Conservation (phyloP, 768 basidiomycete genomes). For the Fibroporia radiculosa region DNA sequence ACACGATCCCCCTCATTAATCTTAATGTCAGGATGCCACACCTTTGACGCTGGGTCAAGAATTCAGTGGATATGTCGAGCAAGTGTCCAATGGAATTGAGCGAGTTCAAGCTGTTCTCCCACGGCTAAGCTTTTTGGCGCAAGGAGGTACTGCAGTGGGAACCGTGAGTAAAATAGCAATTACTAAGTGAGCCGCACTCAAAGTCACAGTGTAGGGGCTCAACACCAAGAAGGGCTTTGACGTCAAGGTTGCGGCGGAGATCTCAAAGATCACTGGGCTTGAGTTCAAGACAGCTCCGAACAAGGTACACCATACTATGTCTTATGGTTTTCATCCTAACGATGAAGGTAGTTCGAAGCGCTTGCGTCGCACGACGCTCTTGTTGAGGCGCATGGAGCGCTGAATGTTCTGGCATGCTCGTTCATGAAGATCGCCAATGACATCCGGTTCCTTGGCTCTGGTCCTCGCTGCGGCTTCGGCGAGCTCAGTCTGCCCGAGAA, state of each 20-base stretch:
- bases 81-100: constrained; percentile 84
- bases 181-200: background rate
- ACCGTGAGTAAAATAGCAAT: constrained; percentile 50
- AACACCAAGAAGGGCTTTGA: constrained; percentile 98
- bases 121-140: constrained; percentile 82
- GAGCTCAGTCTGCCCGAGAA: constrained; percentile 95
- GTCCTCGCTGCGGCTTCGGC: constrained; percentile 95
- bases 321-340: background rate
- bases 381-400: constrained; percentile 93
- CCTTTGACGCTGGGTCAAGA: constrained; percentile 97
- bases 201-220: constrained; percentile 53
- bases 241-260: constrained; percentile 85
- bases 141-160: constrained; percentile 98
- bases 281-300: constrained; percentile 96
- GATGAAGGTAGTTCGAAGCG: constrained; percentile 94
- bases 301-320: constrained; percentile 49
- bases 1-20: background rate
- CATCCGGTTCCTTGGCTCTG: constrained; percentile 95
- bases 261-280: constrained; percentile 85
- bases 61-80: constrained; percentile 97
- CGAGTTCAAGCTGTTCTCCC: constrained; percentile 78
- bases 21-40: constrained; percentile 72
- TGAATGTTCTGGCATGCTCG: constrained; percentile 94
- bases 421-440: constrained; percentile 99
- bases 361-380: constrained; percentile 97